Evolutionary conservation across 78 protist genomes (phyloP), one percentile per base, ranked within the genome.

Genomic region (Dictyostelium brefeldianum): DNA sequence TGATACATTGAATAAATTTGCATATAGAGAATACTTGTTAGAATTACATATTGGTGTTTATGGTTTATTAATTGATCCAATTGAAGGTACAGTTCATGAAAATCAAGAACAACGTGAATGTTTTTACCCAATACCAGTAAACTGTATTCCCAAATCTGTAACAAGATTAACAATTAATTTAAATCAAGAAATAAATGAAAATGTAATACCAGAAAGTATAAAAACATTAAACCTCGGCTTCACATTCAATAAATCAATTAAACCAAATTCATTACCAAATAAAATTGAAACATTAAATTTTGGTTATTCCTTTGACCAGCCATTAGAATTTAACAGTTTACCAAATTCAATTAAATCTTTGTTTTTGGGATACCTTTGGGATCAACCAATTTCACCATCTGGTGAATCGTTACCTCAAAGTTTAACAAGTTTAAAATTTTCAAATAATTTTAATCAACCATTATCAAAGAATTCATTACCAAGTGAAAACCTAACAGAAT

Each of bases 371-470:
- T 43, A 74, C 11, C 29, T n/a, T 20, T 74, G 3, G 4, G 57
- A 74, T 47, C 8, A 74, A 25, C 36, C 59, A 10, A 31, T 74
- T 48, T 1, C 43, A 36, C 2, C 43, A 36, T n/a, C n/a, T n/a
- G 41, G 8, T 11, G 31, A 43, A 20, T 22, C 0, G 6, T 47
- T 22, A 17, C 80, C 80, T 46, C 17, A n/a, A 12, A n/a, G 29
- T 6, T 11, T 48, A 25, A 48, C 36, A 12, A 18, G 59, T 15
- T 43, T 48, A 17, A 48, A 11, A 31, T 31, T 67, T 15, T 67
- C 75, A 67, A 67, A 67, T 17, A 67, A 67, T 14, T 80, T 80
- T 62, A 59, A 80, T 22, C 85, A 80, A 43, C 85, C 85, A 1
- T 20, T 80, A 9, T 7, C 7, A 11, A n/a, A 43, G 0, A 74